Base-by-base conservation (phyloP, 1,139 yeast species). In the Kodamaea plutei region DNA sequence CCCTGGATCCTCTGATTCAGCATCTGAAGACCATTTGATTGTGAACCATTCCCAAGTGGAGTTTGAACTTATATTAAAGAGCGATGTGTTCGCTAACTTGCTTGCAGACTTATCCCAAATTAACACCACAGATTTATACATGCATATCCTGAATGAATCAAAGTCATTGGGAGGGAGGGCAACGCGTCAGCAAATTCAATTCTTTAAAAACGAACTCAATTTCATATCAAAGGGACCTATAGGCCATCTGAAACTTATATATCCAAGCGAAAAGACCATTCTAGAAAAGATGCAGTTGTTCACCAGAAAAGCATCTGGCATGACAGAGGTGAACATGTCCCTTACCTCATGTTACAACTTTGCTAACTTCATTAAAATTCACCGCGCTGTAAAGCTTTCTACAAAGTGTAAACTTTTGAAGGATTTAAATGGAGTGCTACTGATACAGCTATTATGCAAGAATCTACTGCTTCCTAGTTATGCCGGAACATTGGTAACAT, bases 21-120 rank as follows among this genome's bases (percentile, higher is more conserved):
- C 7, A 9, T 54, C 52, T 31, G 60, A 55, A 21, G 52, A 40
- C 13, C 39, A 42, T 20, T 43, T 63, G 12, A 29, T 55, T 4
- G 54, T 81, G 4, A 79, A 81, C 47, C 63, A 73, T 30, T 54
- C 59, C 28, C 61, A 65, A 15, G 51, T 84, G 4, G 62, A 69
- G 25, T 65, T 78, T 50, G 94, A 87, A 45, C 66, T 83, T 16
- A 78, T 84, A 20, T 55, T 87, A 13, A 74, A 76, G 35, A 80
- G 91, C 14, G 78, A 76, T 34, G 74, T 83, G 4, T 54, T 85
- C 20, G 66, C 73, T 34, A 80, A 79, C 38, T 69, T 84, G 0
- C 50, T 87, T 19, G 76, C 72, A 37, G 95, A 85, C 46, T 58
- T 87, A 41, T 74, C 70, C 34, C 84, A 80, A 36, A 66, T 83